phyloP scores from a whole-genome alignment of 305 asterid species.

The Euphrasia arctica region DNA sequence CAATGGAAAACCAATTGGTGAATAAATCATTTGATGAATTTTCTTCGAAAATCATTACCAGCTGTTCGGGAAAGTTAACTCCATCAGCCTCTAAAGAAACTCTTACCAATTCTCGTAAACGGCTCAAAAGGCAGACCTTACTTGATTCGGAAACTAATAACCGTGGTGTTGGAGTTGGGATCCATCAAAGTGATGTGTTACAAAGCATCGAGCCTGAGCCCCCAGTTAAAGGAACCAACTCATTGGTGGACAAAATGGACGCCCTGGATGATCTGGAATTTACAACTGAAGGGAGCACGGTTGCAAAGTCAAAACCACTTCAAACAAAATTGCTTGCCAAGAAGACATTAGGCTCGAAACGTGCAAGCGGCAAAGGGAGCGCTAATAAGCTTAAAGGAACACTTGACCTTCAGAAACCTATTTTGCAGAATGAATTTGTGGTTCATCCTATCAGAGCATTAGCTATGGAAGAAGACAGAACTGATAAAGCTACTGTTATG shows the following conservation, averaged over 20 bases:
- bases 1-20: slow-evolving; percentile 29
- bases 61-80: slow-evolving; percentile 29
- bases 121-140: slow-evolving; percentile 28
- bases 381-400: slow-evolving; percentile 43
- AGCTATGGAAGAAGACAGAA: slow-evolving; percentile 22
- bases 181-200: slow-evolving; percentile 26
- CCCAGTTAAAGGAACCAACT: slow-evolving; percentile 26
- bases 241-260: slow-evolving; percentile 26
- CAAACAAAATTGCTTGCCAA: slow-evolving; percentile 41
- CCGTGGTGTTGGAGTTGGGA: slow-evolving; percentile 26
- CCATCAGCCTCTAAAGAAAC: slow-evolving; percentile 31
- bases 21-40: slow-evolving; percentile 23
- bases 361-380: slow-evolving; percentile 34
- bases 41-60: not conserved
- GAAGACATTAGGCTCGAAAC: slow-evolving; percentile 55
- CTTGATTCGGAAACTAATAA: slow-evolving; percentile 28
- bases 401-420: slow-evolving; percentile 34
- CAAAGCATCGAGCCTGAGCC: slow-evolving; percentile 32
- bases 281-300: slow-evolving; percentile 32
- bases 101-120: slow-evolving; percentile 27
- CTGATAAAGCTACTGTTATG: slow-evolving; percentile 19
- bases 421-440: slow-evolving; percentile 23
- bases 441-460: slow-evolving; percentile 28
- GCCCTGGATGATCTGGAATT: slow-evolving; percentile 29
- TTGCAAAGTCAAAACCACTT: slow-evolving; percentile 31